Evolutionary conservation across 2,329 filamentous ascomycete genomes (phyloP), one percentile per base, ranked within the genome.

Genomic region (Fusarium begoniae): DNA sequence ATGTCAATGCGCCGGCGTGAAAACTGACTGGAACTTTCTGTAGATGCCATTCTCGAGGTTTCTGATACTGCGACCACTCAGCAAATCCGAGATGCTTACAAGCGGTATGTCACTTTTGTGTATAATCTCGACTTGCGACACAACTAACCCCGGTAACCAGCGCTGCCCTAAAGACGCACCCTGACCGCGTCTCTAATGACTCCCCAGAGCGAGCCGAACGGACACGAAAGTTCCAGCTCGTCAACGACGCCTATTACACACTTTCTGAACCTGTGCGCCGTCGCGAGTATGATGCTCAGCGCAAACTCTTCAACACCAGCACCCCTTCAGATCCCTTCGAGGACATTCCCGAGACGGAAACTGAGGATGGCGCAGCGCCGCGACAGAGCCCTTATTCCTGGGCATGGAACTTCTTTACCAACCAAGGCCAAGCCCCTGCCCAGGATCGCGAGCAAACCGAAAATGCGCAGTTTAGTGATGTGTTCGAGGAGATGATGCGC

Each of bases 31-130:
- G 35, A 58, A 28, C 48, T 44, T 40, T 63, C 45, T 44, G 32
- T 73, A 95, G 93, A 96, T 84, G 90, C 89, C 57, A 89, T 93
- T 73, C 91, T 98, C 56, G 92, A 92, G 73, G 83, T 98, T 69
- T 81, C 91, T 58, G 89, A 94, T 41, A 92, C 88, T 76, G 95
- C 96, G 40, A 93, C 91, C 0, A 90, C 91, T 67, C 91, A 95
- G 79, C 93, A 98, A 81, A 92, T 99, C 80, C 93, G 96, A 77
- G 93, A 94, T 87, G 96, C 95, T 57, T 99, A 98, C 87, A 99
- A 99, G 82, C 92, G 93, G 92, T 94, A 79, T 59, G 81, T 51
- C 15, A 20, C 43, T 15, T 43, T 24, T n/a, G 37, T 14, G 9
- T 35, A 18, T 30, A 14, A n/a, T n/a, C 32, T 24, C 35, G 10